Evolutionary conservation across 495 filamentous ascomycete species (phyloP).

Genomic region (Acidomyces sp.): DNA sequence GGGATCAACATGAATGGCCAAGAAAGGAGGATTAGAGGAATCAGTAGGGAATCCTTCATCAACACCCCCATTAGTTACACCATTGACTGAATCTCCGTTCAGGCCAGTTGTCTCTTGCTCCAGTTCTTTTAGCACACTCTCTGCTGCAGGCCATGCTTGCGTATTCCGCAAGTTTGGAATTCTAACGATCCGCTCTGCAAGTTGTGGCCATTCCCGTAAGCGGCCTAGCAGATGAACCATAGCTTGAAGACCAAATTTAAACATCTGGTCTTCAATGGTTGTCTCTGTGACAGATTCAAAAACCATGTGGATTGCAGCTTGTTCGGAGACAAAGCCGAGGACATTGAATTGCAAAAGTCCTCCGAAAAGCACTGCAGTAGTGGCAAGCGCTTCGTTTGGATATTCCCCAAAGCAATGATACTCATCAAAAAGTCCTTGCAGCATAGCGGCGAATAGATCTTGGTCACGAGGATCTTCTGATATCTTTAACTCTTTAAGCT

Average conservation of each 20-base stretch:
- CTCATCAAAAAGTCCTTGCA: constrained; percentile 94
- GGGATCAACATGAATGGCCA: constrained; percentile 60
- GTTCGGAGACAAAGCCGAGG: constrained; percentile 75
- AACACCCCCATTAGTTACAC: constrained; percentile 46
- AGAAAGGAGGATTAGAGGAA: constrained; percentile 50
- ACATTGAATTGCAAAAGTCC: constrained; percentile 89
- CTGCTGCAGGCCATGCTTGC: constrained; percentile 66
- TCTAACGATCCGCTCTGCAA: constrained; percentile 68
- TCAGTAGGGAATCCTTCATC: constrained; percentile 42
- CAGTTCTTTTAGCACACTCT: constrained; percentile 53
- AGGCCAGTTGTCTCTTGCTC: constrained; percentile 31
- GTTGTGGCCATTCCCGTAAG: constrained; percentile 82
- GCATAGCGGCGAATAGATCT: constrained; percentile 96
- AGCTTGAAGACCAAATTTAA: constrained; percentile 95
- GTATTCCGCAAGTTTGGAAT: constrained; percentile 73
- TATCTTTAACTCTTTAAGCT: constrained; percentile 70
- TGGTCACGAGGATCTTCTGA: constrained; percentile 73
- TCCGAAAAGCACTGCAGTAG: constrained; percentile 90
- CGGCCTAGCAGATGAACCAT: constrained; percentile 72
- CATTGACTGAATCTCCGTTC: constrained; percentile 31
- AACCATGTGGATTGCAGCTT: constrained; percentile 89
- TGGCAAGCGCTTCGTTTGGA: constrained; percentile 82
- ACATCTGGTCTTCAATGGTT: constrained; percentile 72
- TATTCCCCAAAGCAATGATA: constrained; percentile 92
- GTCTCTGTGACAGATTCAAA: constrained; percentile 83